Evolutionary conservation across 176 grass and related monocot species (phyloP), one percentile per base, ranked within the genome.

Genomic region (Oryza meridionalis): DNA sequence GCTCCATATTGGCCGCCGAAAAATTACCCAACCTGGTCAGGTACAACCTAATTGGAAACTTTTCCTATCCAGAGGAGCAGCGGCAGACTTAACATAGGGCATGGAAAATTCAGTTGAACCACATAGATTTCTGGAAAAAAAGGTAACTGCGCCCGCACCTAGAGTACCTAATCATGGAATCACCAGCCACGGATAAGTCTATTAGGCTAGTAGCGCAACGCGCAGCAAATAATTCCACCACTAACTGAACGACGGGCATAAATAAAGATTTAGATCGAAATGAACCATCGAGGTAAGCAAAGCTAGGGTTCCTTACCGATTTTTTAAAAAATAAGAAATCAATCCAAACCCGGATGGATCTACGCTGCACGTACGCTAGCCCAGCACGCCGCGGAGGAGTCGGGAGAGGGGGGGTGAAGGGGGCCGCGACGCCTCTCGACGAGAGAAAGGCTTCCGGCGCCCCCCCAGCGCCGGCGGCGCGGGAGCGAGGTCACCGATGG

Each of bases 1-100:
- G 65, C 72, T 98, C 93, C 96, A 98, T 97, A 75, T 71, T 84
- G 79, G 22, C 8, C 38, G 40, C 38, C 72, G 62, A 65, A 17
- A 17, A 63, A 47, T 11, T 33, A 80, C 13, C 27, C 35, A 82
- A 68, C 43, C 14, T 46, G 47, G 80, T 55, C 71, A 82, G 75
- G 11, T 58, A 51, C 65, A 76, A 70, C 32, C 4, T 47, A 79
- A 68, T 26, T 19, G 44, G 29, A 2, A 65, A 70, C 7, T 42
- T 14, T 22, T 27, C 70, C 67, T 49, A 21, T 70, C 27, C 17
- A 59, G n/a, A 62, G 58, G 58, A 62, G n/a, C 58, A 62, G 19
- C 9, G n/a, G 5, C 58, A 24, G 58, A 62, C 58, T 62, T 22
- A 3, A 62, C n/a, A 11, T 62, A 62, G n/a, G 58, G 58, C 58